Conservation (phyloP, 371 early-diverging fungal genomes). For the Dichotomocladium elegans region DNA sequence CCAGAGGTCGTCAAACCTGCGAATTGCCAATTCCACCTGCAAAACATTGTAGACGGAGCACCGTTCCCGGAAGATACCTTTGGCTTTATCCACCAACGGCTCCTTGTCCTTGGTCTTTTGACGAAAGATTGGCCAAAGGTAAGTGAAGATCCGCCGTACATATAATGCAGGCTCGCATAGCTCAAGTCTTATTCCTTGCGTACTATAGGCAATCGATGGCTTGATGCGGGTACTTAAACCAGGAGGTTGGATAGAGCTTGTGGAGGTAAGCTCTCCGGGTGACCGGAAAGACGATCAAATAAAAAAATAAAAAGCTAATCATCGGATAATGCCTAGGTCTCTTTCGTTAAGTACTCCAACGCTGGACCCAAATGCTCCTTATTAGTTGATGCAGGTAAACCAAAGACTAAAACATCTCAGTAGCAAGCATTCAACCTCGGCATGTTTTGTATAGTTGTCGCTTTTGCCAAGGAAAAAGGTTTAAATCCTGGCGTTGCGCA, state of each 20-base stretch:
- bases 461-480: not conserved
- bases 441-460: not conserved
- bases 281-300: not conserved
- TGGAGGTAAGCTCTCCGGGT: constrained; percentile 1
- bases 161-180: not conserved
- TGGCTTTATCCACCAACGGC: constrained; percentile 53
- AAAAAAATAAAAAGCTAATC: not conserved
- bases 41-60: constrained; percentile 48
- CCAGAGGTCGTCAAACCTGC: constrained; percentile 14
- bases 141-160: too few species aligned
- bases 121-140: constrained; percentile 26
- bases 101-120: constrained; percentile 28
- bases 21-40: constrained; percentile 40
- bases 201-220: constrained; percentile 9
- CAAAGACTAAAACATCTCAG: not conserved
- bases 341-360: not conserved
- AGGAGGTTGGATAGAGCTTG: constrained; percentile 20
- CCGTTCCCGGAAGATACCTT: constrained; percentile 50
- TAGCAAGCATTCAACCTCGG: not conserved
- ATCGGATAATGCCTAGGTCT: not conserved
- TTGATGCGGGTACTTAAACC: constrained; percentile 10
- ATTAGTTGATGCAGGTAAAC: not conserved
- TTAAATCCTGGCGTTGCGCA: not conserved
- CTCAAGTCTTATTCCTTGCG: not conserved
- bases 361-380: constrained; percentile 1